Base-by-base conservation (phyloP, 2,329 filamentous ascomycete genomes). In the Cladosporium velox region DNA sequence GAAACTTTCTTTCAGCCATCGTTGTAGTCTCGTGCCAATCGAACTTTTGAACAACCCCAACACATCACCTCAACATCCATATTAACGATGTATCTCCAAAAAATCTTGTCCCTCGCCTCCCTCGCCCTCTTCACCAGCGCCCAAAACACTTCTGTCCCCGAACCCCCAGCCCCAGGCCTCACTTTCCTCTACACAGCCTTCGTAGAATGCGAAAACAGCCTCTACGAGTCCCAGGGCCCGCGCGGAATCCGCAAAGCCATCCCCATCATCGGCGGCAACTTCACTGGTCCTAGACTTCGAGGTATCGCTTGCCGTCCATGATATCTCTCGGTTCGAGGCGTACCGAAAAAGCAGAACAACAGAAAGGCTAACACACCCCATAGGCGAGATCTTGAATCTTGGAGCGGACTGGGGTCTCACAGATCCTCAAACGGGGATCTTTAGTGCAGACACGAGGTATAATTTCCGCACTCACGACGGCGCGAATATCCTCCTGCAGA, bases 341-440 rank as follows among this genome's bases (percentile, higher is more conserved):
- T 30, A 7, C 3, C 28, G 8, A 7, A 32, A 7, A 32, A 32
- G 8, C 5, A 1, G 30, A 12, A 8, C n/a, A 14, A 24, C 21
- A 38, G 3, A 21, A 18, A 41, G 30, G 30, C 60, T 55, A 24
- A 64, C 49, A 59, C 26, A 30, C 11, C 18, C 15, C 11, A 15
- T 2, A 64, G 74, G 72, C 35, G 69, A 68, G 26, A 73, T 79
- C 38, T 72, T 78, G 10, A 68, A 76, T 32, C 65, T 79, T 1
- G 78, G 77, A 55, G 77, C 77, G 14, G 78, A 79, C 62, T 79
- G 77, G 77, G 77, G 75, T n/a, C 66, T 77, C 24, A 74, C 71
- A 1, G 74, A 75, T 65, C 66, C 69, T 15, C 68, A 72, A 34
- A 75, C 74, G 0, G 73, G 72, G 5, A 60, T 75, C 12, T 74